Base-by-base conservation (phyloP, 139 green algal genomes). In the Micractinium sp. region DNA sequence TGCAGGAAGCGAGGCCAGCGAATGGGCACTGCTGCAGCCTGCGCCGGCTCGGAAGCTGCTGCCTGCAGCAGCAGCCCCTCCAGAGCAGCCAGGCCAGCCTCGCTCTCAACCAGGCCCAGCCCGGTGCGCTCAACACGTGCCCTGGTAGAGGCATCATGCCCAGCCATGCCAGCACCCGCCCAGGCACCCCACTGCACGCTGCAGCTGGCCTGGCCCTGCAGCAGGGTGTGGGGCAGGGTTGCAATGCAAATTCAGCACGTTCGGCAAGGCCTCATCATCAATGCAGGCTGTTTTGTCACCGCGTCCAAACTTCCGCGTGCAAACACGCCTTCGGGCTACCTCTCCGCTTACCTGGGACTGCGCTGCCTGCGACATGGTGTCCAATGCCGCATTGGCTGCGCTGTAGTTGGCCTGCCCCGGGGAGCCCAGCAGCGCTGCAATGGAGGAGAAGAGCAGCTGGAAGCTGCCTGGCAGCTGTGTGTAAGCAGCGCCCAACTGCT, bases 51-150 rank as follows among this genome's bases (percentile, higher is more conserved):
- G 3, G 71, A 63, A 19, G 53, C 35, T 31, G 38, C 41, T 31
- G 81, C 36, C 25, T 87, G 88, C n/a, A 74, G 66, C 76, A 91
- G 61, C n/a, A 92, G 71, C 14, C 84, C 85, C 18, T 80, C 82
- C 16, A 92, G 80, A 25, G 81, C 60, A 47, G 77, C 79, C 81
- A 92, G 47, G 22, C 94, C 94, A 36, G 91, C 71, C 20, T 67
- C 38, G 1, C 84, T 63, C 35, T 89, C 56, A 15, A 96, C 76
- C 63, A 93, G 25, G 3, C 90, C 91, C 19, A 99, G 95, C 69
- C 96, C 96, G 16, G 90, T 97, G 25, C 92, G 91, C 82, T 95
- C 91, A 88, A 97, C 92, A 27, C 96, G 87, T 20, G 87, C 86
- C 1, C 78, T 66, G 5, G 90, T 92, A 12, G 71, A 87, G 35